Conservation (phyloP, 2,329 filamentous ascomycete genomes). For the Harringtonia lauricola region DNA sequence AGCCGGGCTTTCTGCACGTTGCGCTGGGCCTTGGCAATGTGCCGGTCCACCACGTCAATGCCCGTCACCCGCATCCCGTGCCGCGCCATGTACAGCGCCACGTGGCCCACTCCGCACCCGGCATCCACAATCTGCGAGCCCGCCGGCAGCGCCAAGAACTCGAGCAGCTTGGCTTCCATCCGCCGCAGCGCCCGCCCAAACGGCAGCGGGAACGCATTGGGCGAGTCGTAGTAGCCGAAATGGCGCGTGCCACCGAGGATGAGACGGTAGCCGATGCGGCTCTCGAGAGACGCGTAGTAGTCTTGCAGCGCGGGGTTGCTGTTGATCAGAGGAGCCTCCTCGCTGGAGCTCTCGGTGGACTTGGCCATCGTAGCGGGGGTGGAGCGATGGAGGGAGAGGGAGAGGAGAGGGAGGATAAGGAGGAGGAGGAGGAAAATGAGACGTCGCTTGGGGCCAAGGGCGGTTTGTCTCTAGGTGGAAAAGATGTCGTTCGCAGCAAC, state of each 20-base stretch:
- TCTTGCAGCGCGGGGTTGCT: constrained; percentile 26
- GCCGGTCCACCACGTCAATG: constrained; percentile 38
- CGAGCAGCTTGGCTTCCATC: constrained; percentile 39
- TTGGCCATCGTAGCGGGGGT: neutral
- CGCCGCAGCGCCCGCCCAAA: constrained; percentile 26
- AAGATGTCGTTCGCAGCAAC: no score
- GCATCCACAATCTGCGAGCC: constrained; percentile 38
- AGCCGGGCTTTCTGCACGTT: constrained; percentile 26
- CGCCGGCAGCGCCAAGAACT: constrained; percentile 22
- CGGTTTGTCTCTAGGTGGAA: no score
- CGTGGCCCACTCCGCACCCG: constrained; percentile 37
- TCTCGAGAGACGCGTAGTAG: constrained; percentile 35
- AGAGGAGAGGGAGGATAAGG: no score
- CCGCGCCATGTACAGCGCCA: constrained; percentile 35
- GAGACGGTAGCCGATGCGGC: constrained; percentile 28
- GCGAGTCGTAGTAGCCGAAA: constrained; percentile 36
- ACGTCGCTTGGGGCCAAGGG: no score
- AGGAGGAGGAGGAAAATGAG: no score
- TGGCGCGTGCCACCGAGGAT: constrained; percentile 36
- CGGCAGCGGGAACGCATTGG: constrained; percentile 36
- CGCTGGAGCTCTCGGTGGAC: neutral
- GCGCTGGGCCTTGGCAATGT: constrained; percentile 29
- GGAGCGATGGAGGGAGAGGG: no score
- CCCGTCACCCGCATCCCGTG: constrained; percentile 27
- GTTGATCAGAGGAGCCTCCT: constrained; percentile 19